Evolutionary conservation across 148 eudicot species (phyloP).

Genomic region (Vaccinium darrowii): DNA sequence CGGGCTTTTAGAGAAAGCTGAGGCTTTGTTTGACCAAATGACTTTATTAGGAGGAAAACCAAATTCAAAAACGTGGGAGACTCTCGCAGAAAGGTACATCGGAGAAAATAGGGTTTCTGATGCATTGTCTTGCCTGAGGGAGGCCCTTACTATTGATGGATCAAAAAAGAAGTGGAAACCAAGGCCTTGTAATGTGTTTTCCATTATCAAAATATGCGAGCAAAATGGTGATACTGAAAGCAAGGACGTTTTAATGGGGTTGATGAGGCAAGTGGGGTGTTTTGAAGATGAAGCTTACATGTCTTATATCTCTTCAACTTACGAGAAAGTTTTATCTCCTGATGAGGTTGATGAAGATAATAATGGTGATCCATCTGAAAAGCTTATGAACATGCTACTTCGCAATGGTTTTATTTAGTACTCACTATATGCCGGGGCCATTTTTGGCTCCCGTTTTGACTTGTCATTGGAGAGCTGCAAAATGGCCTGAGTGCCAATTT

Average conservation of each 20-base stretch:
- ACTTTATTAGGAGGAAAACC: slow-evolving; percentile 58
- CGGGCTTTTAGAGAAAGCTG: slow-evolving; percentile 56
- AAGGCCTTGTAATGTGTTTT: slow-evolving; percentile 39
- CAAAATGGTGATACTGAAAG: slow-evolving; percentile 41
- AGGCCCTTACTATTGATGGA: slow-evolving; percentile 47
- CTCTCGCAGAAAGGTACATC: slow-evolving; percentile 56
- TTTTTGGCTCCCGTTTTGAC: too few species aligned
- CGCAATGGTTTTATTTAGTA: background rate
- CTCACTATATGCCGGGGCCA: background rate
- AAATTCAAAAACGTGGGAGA: slow-evolving; percentile 68
- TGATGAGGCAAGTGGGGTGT: slow-evolving; percentile 61
- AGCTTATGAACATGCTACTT: slow-evolving; percentile 38
- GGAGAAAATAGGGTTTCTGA: slow-evolving; percentile 48
- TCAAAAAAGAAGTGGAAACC: slow-evolving; percentile 59
- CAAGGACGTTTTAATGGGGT: slow-evolving; percentile 50
- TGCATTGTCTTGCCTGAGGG: slow-evolving; percentile 65
- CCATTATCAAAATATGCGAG: slow-evolving; percentile 53
- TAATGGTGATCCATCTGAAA: slow-evolving; percentile 37
- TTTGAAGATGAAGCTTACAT: slow-evolving; percentile 49
- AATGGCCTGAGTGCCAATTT: too few species aligned
- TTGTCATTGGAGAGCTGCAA: too few species aligned
- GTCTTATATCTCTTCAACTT: slow-evolving; percentile 31
- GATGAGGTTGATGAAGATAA: slow-evolving; percentile 26
- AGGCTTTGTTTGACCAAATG: slow-evolving; percentile 57
- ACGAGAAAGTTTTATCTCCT: slow-evolving; percentile 17